phyloP scores from a whole-genome alignment of 208 protist species.

The Leishmania gerbilli region DNA sequence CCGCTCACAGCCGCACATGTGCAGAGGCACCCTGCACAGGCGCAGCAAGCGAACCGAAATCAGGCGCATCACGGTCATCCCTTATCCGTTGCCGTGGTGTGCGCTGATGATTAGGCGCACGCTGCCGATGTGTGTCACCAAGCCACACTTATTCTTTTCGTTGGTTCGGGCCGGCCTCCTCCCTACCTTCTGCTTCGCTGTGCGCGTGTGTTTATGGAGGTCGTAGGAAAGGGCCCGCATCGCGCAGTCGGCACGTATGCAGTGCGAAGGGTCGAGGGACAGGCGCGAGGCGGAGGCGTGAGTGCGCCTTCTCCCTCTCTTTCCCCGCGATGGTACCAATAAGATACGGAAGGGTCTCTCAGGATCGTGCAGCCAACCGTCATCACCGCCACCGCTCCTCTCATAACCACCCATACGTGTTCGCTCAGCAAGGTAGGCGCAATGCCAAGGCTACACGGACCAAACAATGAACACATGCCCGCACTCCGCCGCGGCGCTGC shows the following conservation, averaged over 20 bases:
- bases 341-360: neutral
- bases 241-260: neutral
- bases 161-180: neutral
- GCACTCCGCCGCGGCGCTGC: neutral
- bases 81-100: neutral
- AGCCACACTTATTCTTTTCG: neutral
- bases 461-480: neutral
- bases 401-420: no score
- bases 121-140: neutral
- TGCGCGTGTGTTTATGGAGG: neutral
- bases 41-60: neutral
- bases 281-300: neutral
- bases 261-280: neutral
- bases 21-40: neutral
- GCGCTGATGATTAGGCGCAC: constrained; percentile 10
- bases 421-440: neutral
- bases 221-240: neutral
- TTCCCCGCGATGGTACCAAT: neutral
- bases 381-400: neutral
- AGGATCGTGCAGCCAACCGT: neutral
- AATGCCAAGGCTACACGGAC: neutral
- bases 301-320: neutral
- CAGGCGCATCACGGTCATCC: neutral
- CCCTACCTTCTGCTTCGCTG: neutral
- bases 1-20: neutral